phyloP scores from a whole-genome alignment of 208 protist genomes.

The Leishmania major region DNA sequence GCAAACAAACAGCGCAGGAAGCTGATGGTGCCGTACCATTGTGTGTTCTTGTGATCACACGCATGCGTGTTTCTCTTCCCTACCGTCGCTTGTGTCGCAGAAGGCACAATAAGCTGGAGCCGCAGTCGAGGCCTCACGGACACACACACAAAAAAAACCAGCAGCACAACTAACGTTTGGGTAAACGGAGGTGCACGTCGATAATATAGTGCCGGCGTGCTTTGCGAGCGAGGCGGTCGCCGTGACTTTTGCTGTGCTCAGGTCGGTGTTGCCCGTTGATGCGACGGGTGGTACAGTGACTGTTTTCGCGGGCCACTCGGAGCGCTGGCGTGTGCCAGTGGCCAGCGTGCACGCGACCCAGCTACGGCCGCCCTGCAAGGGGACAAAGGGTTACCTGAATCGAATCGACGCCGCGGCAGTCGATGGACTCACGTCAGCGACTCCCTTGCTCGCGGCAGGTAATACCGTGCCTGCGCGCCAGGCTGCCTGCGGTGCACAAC shows the following conservation, averaged over 20 bases:
- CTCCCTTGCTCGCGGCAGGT: background rate
- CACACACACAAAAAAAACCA: background rate
- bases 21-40: background rate
- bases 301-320: conserved; percentile 4
- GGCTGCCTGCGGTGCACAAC: background rate
- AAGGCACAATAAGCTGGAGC: background rate
- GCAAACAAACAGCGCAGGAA: background rate
- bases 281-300: conserved; percentile 1
- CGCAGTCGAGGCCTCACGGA: background rate
- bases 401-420: background rate
- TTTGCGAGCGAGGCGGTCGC: conserved; percentile 3
- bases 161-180: background rate
- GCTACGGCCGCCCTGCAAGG: background rate
- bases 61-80: background rate
- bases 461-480: background rate
- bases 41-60: background rate
- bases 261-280: conserved; percentile 16
- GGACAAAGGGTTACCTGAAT: conserved; percentile 2
- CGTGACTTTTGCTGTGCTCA: background rate
- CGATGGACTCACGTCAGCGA: background rate
- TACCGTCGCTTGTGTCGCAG: background rate
- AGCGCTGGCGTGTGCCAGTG: conserved; percentile 4
- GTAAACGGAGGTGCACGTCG: background rate
- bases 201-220: conserved; percentile 5
- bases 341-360: conserved; percentile 1